phyloP scores from a whole-genome alignment of 202 grass and related monocot genomes.

The Zoysia matrella region DNA sequence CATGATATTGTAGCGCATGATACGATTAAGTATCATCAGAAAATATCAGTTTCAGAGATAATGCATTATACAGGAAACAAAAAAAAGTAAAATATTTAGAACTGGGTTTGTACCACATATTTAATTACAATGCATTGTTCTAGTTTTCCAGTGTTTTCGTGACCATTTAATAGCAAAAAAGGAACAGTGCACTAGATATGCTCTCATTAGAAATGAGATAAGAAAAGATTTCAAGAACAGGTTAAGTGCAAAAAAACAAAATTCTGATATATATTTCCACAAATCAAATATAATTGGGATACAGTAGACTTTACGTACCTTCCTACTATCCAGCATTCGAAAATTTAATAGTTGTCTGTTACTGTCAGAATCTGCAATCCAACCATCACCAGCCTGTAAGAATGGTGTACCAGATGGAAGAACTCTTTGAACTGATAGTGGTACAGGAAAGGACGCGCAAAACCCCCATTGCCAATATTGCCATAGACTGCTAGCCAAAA shows the following conservation, averaged over 20 bases:
- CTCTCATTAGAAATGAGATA: not conserved
- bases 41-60: not conserved
- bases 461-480: conserved; percentile 98
- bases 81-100: not conserved
- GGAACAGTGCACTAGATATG: not conserved
- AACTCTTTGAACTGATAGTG: conserved; percentile 86
- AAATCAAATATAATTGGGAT: conserved; percentile 28
- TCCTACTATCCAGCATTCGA: conserved; percentile 63
- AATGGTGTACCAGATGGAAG: conserved; percentile 74
- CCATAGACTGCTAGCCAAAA: conserved; percentile 77
- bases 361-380: conserved; percentile 73
- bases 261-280: conserved; percentile 33
- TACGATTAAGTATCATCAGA: not conserved
- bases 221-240: conserved; percentile 16
- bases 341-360: conserved; percentile 62
- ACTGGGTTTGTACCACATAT: not conserved
- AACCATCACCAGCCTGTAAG: conserved; percentile 71
- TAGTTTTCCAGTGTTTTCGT: not conserved
- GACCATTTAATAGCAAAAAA: not conserved
- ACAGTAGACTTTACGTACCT: conserved; percentile 52
- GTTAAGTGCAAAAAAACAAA: conserved; percentile 31
- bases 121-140: not conserved
- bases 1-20: not conserved
- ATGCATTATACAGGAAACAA: not conserved
- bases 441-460: conserved; percentile 90